Evolutionary conservation across 768 basidiomycete species (phyloP).

Genomic region (Clitopilus hobsonii): DNA sequence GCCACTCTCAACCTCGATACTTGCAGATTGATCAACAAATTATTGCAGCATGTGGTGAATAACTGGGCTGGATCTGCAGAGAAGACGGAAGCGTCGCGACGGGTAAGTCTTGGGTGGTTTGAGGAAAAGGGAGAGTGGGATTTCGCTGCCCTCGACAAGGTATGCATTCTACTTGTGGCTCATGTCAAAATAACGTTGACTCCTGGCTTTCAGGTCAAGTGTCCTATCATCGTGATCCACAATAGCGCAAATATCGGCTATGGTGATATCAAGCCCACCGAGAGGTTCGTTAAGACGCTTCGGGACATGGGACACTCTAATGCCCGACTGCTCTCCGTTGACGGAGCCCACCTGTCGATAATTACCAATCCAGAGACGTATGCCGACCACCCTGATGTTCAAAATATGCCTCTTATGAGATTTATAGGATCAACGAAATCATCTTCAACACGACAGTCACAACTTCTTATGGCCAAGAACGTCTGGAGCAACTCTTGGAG

Average conservation of each 20-base stretch:
- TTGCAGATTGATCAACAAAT: slow-evolving; percentile 10
- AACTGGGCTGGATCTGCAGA: slow-evolving; percentile 14
- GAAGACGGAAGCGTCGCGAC: slow-evolving; percentile 11
- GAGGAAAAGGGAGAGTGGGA: slow-evolving; percentile 10
- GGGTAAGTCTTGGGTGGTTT: slow-evolving; percentile 16
- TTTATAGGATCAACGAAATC: neutral
- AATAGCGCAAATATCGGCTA: slow-evolving; percentile 22
- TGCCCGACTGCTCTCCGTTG: neutral
- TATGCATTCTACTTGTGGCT: neutral
- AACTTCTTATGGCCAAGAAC: neutral
- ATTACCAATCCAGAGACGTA: neutral
- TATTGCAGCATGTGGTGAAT: slow-evolving; percentile 8
- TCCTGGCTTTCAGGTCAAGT: slow-evolving; percentile 9
- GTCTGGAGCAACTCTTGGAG: neutral
- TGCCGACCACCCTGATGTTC: neutral
- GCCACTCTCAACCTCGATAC: neutral
- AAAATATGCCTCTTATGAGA: neutral
- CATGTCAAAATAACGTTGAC: too few species aligned
- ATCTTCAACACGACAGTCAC: neutral
- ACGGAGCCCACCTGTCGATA: neutral
- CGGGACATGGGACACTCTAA: neutral
- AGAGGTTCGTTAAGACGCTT: neutral
- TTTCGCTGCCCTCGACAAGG: slow-evolving; percentile 12
- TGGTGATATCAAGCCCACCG: neutral
- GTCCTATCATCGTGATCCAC: slow-evolving; percentile 18